Evolutionary conservation across 257 asterid species (phyloP), one percentile per base, ranked within the genome.

Genomic region (Thymus quinquecostatus): DNA sequence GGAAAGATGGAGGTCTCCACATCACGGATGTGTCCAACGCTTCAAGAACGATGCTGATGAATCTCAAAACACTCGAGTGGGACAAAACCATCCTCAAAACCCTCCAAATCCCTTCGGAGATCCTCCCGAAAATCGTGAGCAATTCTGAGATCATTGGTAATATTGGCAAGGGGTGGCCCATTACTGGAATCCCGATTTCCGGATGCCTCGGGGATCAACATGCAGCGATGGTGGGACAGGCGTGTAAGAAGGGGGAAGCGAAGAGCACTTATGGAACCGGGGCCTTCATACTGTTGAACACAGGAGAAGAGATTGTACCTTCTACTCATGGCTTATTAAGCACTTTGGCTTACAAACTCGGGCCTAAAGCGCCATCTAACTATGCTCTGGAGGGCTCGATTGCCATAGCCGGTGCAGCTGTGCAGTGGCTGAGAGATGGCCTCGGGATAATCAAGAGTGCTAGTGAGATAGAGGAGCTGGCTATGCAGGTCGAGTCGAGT

Each of bases 371-470:
- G 10, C 95, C 92, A 0, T 66, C 92, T 1, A 91, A 94, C 55
- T 94, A 94, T 33, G 99, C 99, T 5, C 80, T 94, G 5, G 99
- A 94, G 79, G 99, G 99, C 11, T 94, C 99, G 8, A 94, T 94
- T 58, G 99, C 99, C 48, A 94, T 91, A 28, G 98, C 99, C 13
- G 98, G 99, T 10, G 99, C 99, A 0, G 99, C 98, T 0, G 99
- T 94, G 51, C 99, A 94, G 81, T 94, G 99, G 98, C 92, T 94
- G 5, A 78, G 99, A 64, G 99, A 94, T 41, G 66, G 97, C 60
- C 95, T 94, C n/a, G 97, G 97, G 2, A 66, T 94, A 41, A 94
- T 94, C 58, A 91, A 75, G 57, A 79, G 57, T 11, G 99, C 99
- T 4, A 70, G 92, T 41, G 99, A 94, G 81, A 89, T 89, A n/a